These are phyloP conservation scores for Yamadazyma triangularis DNA, from an alignment of 1,139 yeast genomes.

Conservation along the genomic window DNA sequence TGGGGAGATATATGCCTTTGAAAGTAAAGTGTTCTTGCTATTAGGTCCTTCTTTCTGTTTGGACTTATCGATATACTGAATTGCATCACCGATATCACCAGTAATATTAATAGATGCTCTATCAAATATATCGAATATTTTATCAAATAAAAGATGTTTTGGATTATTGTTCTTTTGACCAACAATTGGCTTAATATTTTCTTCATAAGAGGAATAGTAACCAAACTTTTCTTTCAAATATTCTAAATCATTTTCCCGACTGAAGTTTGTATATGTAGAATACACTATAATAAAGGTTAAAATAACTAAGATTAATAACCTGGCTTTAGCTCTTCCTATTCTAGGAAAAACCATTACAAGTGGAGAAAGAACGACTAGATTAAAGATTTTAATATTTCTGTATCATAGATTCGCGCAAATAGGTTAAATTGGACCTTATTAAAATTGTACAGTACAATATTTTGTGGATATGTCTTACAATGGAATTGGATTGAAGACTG, in stretches of 20 bases:
- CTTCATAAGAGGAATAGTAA: conserved; percentile 4
- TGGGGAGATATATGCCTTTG: conserved; percentile 25
- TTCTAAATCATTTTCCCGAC: conserved; percentile 2
- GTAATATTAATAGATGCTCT: conserved; percentile 12
- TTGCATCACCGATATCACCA: conserved; percentile 15
- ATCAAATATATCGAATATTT: conserved; percentile 16
- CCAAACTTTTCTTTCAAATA: conserved; percentile 4
- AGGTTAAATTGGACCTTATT: too few relatives aligned
- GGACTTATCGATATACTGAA: conserved; percentile 19
- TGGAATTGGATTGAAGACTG: conserved; percentile 44
- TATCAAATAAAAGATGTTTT: conserved; percentile 20
- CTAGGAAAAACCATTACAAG: not conserved
- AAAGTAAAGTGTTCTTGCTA: conserved; percentile 24
- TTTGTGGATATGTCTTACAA: conserved; percentile 74
- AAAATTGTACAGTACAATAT: not conserved
- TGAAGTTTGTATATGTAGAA: conserved; percentile 3
- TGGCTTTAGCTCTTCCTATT: not conserved
- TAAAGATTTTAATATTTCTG: too few relatives aligned
- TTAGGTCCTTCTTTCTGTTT: conserved; percentile 21
- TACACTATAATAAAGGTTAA: not conserved
- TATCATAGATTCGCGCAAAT: too few relatives aligned
- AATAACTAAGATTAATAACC: not conserved
- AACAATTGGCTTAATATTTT: conserved; percentile 12
- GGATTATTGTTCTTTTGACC: conserved; percentile 13
- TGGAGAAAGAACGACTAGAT: too few relatives aligned